These are phyloP conservation scores for Fusarium chuoi DNA, from an alignment of 2,329 filamentous ascomycete species.

Conservation along the genomic window DNA sequence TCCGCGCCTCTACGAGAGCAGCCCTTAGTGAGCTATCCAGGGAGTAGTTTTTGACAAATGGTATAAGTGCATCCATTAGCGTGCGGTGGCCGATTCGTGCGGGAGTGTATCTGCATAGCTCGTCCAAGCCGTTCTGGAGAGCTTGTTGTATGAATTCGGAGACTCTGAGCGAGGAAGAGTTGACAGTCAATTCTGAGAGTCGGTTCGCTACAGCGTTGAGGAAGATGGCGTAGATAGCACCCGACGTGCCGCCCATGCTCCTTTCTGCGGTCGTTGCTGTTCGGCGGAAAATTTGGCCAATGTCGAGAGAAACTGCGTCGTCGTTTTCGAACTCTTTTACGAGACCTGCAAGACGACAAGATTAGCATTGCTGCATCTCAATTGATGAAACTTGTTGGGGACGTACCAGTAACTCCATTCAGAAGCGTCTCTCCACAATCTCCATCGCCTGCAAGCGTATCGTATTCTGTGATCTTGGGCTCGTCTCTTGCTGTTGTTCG, in stretches of 20 bases:
- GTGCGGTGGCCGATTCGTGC: constrained; percentile 78
- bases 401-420: constrained; percentile 37
- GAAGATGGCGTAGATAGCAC: constrained; percentile 82
- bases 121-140: constrained; percentile 32
- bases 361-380: background rate
- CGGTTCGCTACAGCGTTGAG: constrained; percentile 72
- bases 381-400: background rate
- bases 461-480: constrained; percentile 46
- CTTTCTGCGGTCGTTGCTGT: constrained; percentile 57
- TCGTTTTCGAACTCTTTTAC: constrained; percentile 39
- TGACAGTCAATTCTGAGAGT: constrained; percentile 13
- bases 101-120: constrained; percentile 68
- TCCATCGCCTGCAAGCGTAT: constrained; percentile 49
- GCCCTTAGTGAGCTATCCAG: constrained; percentile 59
- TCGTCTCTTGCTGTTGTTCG: constrained; percentile 52
- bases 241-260: constrained; percentile 79
- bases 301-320: constrained; percentile 23
- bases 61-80: constrained; percentile 76
- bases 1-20: constrained; percentile 27
- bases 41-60: constrained; percentile 70
- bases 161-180: background rate
- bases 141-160: constrained; percentile 22
- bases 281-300: constrained; percentile 37
- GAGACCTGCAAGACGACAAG: constrained; percentile 14
- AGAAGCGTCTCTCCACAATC: constrained; percentile 49